Percentiles rank a stretch among this genome's conserved stretches.
phyloP scores from a whole-genome alignment of 2,329 filamentous ascomycete genomes.

The Stagonosporopsis cucurbitacearum region DNA sequence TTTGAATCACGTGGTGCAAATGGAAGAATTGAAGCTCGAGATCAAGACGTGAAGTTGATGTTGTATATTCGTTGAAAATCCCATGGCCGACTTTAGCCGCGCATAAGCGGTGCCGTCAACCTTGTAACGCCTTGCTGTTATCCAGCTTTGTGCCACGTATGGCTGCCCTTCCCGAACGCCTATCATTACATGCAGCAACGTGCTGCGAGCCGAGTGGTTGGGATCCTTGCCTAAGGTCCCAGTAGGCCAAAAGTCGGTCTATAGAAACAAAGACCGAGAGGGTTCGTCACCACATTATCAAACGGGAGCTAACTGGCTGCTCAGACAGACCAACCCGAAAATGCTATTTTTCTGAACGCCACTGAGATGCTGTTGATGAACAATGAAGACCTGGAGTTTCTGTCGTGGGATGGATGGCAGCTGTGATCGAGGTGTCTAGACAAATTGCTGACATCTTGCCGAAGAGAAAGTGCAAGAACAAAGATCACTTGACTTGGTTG shows the following conservation, averaged over 20 bases:
- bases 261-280: constrained; percentile 2
- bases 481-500: constrained; percentile 34
- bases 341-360: constrained; percentile 27
- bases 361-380: constrained; percentile 18
- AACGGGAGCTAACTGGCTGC: constrained; percentile 22
- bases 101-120: constrained; percentile 1
- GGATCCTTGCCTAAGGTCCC: neutral
- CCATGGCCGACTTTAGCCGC: constrained; percentile 4
- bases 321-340: constrained; percentile 16
- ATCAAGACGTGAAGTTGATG: neutral
- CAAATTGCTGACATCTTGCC: constrained; percentile 21
- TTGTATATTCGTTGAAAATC: neutral
- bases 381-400: neutral
- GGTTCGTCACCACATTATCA: neutral
- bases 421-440: neutral
- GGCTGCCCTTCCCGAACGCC: constrained; percentile 16
- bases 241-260: constrained; percentile 6
- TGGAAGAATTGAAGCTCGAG: neutral
- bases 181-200: constrained; percentile 19
- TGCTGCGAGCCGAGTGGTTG: constrained; percentile 3
- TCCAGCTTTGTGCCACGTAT: constrained; percentile 14
- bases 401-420: constrained; percentile 6
- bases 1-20: constrained; percentile 1
- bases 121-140: constrained; percentile 21
- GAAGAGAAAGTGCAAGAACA: neutral